Evolutionary conservation across 129 eudicot species (phyloP).

Genomic region (Chrysanthemum lavandulifolium): DNA sequence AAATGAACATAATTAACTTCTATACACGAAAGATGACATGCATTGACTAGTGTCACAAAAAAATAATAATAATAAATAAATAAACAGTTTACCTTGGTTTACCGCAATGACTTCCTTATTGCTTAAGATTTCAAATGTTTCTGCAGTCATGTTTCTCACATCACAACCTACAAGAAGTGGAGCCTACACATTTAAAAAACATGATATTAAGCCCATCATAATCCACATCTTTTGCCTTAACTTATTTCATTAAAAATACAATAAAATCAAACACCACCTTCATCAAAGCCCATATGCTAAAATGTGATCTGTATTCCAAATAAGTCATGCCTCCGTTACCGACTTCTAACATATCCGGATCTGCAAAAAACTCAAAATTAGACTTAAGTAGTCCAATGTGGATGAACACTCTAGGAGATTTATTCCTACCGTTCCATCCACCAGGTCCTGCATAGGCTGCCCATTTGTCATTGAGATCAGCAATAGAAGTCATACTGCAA

Average conservation of each 20-base stretch:
- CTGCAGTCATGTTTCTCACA: constrained; percentile 79
- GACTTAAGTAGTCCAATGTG: constrained; percentile 8
- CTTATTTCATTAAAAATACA: background rate
- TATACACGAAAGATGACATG: background rate
- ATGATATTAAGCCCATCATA: background rate
- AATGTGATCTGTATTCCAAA: constrained; percentile 82
- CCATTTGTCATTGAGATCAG: constrained; percentile 97
- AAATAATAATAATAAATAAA: no score
- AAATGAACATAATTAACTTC: background rate
- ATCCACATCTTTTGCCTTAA: background rate
- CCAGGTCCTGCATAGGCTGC: constrained; percentile 99
- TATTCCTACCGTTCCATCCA: constrained; percentile 87
- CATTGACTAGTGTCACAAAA: background rate
- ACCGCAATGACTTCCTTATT: constrained; percentile 87
- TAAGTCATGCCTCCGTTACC: constrained; percentile 97
- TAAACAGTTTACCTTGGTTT: constrained; percentile 71
- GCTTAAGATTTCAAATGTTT: constrained; percentile 66
- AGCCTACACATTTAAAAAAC: constrained; percentile 50
- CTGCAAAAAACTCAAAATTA: constrained; percentile 40
- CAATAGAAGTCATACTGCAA: constrained; percentile 76
- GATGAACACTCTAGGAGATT: constrained; percentile 16
- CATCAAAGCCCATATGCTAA: constrained; percentile 97
- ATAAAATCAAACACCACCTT: constrained; percentile 49
- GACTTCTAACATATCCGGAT: constrained; percentile 99
- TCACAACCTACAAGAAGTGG: constrained; percentile 94